Evolutionary conservation across 73 alveolate genomes (phyloP), one percentile per base, ranked within the genome.

Genomic region (Paramecium sexaurelia): DNA sequence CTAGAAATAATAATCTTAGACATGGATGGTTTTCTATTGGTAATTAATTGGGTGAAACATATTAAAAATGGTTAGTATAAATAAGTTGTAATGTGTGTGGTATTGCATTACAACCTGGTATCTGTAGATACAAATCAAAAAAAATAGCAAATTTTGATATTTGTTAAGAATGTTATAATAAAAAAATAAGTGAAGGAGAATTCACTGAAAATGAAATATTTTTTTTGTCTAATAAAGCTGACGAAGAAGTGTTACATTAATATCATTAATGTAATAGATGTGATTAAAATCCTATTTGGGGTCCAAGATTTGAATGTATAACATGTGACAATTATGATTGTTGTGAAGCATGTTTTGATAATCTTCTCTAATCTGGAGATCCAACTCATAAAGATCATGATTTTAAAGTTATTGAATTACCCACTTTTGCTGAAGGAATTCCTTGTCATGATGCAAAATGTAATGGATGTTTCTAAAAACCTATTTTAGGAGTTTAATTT

Each of bases 261-360:
- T 96, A 92, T 85, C 98, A 96, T 91, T 26, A 93, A 68, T 96
- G 99, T 75, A 96, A 96, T 78, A 73, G 90, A 6, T 96, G 99
- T 87, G 94, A 92, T 71, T 94, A 92, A 20, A 98, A 96, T 82
- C 99, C 99, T 7, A 96, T 96, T 1, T 96, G 98, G 97, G 99
- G 98, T 20, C 51, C 93, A n/a, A 87, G 98, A 68, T 96, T 96
- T 87, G 93, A 94, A 57, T 96, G 99, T 66, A 39, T 61, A 26
- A 51, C 75, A n/a, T 96, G 99, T 55, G 98, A 96, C 24, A 95
- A 96, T 84, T 86, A 73, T 67, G 99, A 96, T 85, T 89, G 95
- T 10, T 96, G 99, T 87, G 98, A 96, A 84, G 94, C 94, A 19
- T 86, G 94, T 43, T 92, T 56, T 55, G 96, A 90, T 91, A 66